Evolutionary conservation across 1,284 basidiomycete species (phyloP), one percentile per base, ranked within the genome.

Genomic region (Rhodotorula sp.): DNA sequence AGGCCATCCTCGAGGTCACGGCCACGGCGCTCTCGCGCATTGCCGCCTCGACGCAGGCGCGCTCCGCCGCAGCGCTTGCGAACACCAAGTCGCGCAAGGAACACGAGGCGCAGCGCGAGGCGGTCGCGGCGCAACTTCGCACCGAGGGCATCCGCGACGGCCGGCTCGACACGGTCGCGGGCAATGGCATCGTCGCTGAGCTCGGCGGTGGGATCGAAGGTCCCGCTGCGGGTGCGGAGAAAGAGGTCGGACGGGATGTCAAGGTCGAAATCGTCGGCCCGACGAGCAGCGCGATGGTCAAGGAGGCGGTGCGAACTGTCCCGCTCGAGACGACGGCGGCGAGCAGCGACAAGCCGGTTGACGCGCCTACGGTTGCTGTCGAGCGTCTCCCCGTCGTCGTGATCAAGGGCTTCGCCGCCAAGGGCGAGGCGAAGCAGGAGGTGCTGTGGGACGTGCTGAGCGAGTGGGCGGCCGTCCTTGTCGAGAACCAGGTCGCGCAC

Each of bases 401-500:
- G 37, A 72, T 80, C 54, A 76, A 77, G 64, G 85, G 73, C 67
- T 97, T 89, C 79, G 88, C 87, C 21, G 82, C 85, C 39, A 89
- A 88, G 68, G 85, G 87, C 25, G 87, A 87, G 1, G 81, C 85
- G n/a, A 86, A 86, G 70, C 85, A 86, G 76, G 89, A 91, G 55
- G 89, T 92, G 56, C 79, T 97, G 32, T 87, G 92, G 80, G 85
- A 85, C 56, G 90, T 90, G 3, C 82, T 99, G 32, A 87, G 91
- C 2, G 88, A 90, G 69, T 99, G 96, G 96, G 90, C 88, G 7
- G 92, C 92, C 0, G 86, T 85, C 22, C 83, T 97, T 53, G 87
- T 89, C 1, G 91, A 94, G 79, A 91, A 89, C 78, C 86, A 89
- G 82, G 85, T 93, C 66, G 96, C 96, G 0, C 96, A 99, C 81